Evolutionary conservation across 495 filamentous ascomycete genomes (phyloP).

Genomic region (Penicillium steckii): DNA sequence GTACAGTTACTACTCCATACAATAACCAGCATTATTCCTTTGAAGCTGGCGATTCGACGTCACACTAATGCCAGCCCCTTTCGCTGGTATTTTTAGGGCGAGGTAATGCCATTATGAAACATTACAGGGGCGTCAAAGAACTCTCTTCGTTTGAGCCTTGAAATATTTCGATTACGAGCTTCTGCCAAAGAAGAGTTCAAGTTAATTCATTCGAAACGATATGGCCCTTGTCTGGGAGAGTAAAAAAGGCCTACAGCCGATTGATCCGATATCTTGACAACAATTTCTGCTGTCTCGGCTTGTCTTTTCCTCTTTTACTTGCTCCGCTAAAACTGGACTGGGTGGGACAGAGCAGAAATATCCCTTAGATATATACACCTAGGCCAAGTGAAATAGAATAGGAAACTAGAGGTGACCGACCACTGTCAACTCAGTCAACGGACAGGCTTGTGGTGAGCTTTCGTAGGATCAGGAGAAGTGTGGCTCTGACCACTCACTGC

Average conservation of each 20-base stretch:
- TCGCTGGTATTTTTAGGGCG: constrained; percentile 16
- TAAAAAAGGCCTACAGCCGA: neutral
- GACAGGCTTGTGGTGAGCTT: no score
- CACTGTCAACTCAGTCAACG: neutral
- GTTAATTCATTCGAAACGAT: neutral
- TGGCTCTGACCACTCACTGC: neutral
- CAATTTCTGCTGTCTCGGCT: no score
- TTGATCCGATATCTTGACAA: neutral
- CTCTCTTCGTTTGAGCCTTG: neutral
- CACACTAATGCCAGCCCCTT: neutral
- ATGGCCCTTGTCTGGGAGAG: neutral
- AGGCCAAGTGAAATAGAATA: neutral
- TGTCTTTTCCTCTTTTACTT: neutral
- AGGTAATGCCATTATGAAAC: constrained; percentile 13
- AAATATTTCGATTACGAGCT: neutral
- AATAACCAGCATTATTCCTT: neutral
- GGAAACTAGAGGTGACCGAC: neutral
- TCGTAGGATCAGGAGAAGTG: no score
- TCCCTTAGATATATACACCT: no score
- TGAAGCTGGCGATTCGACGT: neutral
- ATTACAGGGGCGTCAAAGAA: neutral
- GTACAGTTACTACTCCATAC: no score
- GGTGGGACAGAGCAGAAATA: no score
- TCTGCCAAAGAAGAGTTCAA: neutral
- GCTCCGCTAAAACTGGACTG: neutral